phyloP scores from a whole-genome alignment of 441 rosid genomes.

The Euphorbia schlechtendalii region DNA sequence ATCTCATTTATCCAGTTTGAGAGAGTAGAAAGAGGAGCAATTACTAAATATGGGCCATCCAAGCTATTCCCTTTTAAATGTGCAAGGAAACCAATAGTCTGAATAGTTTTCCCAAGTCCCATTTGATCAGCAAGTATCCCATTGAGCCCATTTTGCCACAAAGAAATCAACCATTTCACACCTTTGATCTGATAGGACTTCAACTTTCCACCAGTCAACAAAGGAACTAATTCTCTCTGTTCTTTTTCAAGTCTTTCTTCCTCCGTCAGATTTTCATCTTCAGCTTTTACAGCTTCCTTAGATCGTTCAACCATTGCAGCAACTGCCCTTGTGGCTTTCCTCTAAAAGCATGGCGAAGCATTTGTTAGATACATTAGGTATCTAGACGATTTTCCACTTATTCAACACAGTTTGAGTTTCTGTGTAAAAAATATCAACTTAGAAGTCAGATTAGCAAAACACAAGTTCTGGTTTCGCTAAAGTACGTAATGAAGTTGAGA shows the following conservation, averaged over 20 bases:
- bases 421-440: not conserved
- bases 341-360: constrained; percentile 29
- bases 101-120: constrained; percentile 99
- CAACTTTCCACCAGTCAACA: constrained; percentile 83
- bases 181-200: constrained; percentile 93
- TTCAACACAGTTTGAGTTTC: not conserved
- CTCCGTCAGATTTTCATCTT: constrained; percentile 51
- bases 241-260: constrained; percentile 73
- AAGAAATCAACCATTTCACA: constrained; percentile 89
- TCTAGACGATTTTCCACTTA: not conserved
- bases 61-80: constrained; percentile 83
- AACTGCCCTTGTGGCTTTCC: constrained; percentile 85
- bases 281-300: constrained; percentile 38
- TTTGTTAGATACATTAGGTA: not conserved
- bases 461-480: not conserved
- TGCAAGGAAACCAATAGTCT: constrained; percentile 85
- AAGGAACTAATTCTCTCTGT: constrained; percentile 81
- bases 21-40: constrained; percentile 96
- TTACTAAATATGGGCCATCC: constrained; percentile 83
- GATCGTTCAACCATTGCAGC: constrained; percentile 92
- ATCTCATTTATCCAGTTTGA: constrained; percentile 91
- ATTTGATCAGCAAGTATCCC: constrained; percentile 99
- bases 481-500: not conserved
- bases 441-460: not conserved
- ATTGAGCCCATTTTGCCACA: constrained; percentile 96